A percentile compares a stretch with the other conserved stretches of the same genome.
These are phyloP conservation scores for Nyctanthes arbortristis DNA, from an alignment of 257 asterid species.

Conservation along the genomic window DNA sequence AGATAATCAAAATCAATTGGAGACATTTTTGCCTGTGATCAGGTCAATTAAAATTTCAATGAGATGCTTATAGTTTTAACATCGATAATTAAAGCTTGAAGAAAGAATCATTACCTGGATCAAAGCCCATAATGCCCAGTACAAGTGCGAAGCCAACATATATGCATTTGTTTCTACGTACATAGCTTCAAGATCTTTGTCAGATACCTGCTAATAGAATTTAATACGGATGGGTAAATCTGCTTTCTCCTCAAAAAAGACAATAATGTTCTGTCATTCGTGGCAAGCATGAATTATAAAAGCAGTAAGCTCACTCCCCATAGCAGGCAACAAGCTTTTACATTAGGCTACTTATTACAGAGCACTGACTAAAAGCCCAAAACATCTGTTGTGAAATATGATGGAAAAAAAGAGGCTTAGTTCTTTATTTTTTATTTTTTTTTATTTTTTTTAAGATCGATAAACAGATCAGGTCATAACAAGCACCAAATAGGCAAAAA, in stretches of 20 bases:
- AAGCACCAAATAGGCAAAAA: conserved; percentile 2
- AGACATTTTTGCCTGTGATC: conserved; percentile 84
- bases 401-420: not conserved
- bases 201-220: conserved; percentile 52
- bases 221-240: not conserved
- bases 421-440: too few relatives aligned
- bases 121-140: conserved; percentile 95
- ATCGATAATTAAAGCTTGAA: not conserved
- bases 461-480: conserved; percentile 5
- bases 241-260: not conserved
- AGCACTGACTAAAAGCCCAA: not conserved
- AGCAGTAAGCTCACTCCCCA: not conserved
- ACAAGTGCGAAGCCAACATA: conserved; percentile 88
- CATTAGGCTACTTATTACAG: not conserved
- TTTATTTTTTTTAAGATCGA: not conserved
- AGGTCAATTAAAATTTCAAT: conserved; percentile 15
- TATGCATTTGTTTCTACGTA: conserved; percentile 69
- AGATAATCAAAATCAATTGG: conserved; percentile 88
- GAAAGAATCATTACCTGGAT: conserved; percentile 65
- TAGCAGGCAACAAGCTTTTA: conserved; percentile 3
- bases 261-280: not conserved
- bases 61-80: conserved; percentile 2
- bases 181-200: conserved; percentile 62
- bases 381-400: not conserved
- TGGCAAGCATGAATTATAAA: not conserved